phyloP scores from a whole-genome alignment of 805 yeast species.

The Kockiozyma suomiensis region DNA sequence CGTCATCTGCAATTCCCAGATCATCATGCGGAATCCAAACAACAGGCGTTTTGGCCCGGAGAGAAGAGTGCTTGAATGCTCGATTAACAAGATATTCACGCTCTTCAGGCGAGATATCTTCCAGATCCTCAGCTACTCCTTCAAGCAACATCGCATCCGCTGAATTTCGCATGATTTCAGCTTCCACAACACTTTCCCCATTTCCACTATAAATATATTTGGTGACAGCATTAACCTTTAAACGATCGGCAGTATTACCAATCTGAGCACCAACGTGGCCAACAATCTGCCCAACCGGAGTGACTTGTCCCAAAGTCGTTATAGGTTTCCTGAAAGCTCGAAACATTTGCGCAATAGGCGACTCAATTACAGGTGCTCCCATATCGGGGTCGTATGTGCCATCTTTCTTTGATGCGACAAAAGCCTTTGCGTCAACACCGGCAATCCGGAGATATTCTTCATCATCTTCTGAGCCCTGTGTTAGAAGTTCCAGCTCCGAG shows the following conservation, averaged over 20 bases:
- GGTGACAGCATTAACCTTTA: conserved; percentile 16
- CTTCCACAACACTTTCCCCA: conserved; percentile 13
- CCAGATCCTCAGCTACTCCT: conserved; percentile 38
- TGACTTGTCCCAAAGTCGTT: conserved; percentile 6
- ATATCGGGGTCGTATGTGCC: conserved; percentile 13
- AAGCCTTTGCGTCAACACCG: neutral
- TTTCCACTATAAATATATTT: conserved; percentile 30
- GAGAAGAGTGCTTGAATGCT: conserved; percentile 42
- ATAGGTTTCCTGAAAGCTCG: conserved; percentile 14
- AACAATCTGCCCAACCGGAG: conserved; percentile 17
- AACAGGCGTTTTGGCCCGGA: conserved; percentile 40
- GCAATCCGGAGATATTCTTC: conserved; percentile 8
- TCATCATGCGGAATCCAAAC: conserved; percentile 52
- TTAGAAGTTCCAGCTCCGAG: conserved; percentile 6
- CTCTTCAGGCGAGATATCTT: conserved; percentile 35
- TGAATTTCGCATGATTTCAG: conserved; percentile 23
- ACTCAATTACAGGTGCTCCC: conserved; percentile 11
- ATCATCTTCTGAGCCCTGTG: conserved; percentile 3
- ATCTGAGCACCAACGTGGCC: conserved; percentile 12
- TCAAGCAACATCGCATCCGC: conserved; percentile 35
- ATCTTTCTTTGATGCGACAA: conserved; percentile 3
- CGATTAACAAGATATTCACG: conserved; percentile 36
- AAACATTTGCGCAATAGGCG: conserved; percentile 25
- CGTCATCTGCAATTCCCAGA: conserved; percentile 45
- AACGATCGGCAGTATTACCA: conserved; percentile 14